These are phyloP conservation scores for Warburgia ugandensis DNA, from an alignment of 164 flowering plant species.

Conservation along the genomic window DNA sequence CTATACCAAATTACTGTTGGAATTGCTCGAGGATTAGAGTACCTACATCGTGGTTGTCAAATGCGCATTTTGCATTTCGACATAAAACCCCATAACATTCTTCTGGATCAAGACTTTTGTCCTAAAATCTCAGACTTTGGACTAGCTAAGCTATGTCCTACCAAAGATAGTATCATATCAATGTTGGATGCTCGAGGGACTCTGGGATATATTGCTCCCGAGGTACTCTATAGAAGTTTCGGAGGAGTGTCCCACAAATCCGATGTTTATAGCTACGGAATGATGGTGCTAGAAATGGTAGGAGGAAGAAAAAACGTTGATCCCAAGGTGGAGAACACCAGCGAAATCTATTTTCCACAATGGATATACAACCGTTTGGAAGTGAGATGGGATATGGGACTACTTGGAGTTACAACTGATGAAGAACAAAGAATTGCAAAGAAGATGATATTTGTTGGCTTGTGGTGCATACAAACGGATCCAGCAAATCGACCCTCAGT, in stretches of 20 bases:
- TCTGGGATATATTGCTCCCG: too few species aligned
- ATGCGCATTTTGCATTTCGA: slow-evolving; percentile 13
- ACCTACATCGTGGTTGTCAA: slow-evolving; percentile 7
- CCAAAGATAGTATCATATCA: background rate
- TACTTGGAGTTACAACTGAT: background rate
- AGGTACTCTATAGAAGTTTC: too few species aligned
- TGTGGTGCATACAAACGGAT: slow-evolving; percentile 10
- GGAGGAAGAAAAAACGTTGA: too few species aligned
- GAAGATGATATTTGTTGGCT: slow-evolving; percentile 4
- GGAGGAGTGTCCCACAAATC: too few species aligned
- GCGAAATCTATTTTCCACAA: too few species aligned
- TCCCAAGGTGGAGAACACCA: too few species aligned
- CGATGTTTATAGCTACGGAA: too few species aligned
- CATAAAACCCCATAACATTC: too few species aligned
- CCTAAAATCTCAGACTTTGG: too few species aligned
- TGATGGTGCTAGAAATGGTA: too few species aligned
- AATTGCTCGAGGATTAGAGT: slow-evolving; percentile 6
- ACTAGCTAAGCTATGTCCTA: slow-evolving; percentile 3
- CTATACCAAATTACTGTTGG: too few species aligned
- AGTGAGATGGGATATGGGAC: background rate
- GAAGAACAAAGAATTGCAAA: background rate
- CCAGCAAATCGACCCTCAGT: slow-evolving; percentile 1
- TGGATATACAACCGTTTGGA: slow-evolving; percentile 7
- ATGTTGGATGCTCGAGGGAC: slow-evolving; percentile 4
- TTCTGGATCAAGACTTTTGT: too few species aligned